Percentiles rank a stretch among this genome's conserved stretches.
Conservation (phyloP, 768 basidiomycete species). For the Pluteus cervinus region DNA sequence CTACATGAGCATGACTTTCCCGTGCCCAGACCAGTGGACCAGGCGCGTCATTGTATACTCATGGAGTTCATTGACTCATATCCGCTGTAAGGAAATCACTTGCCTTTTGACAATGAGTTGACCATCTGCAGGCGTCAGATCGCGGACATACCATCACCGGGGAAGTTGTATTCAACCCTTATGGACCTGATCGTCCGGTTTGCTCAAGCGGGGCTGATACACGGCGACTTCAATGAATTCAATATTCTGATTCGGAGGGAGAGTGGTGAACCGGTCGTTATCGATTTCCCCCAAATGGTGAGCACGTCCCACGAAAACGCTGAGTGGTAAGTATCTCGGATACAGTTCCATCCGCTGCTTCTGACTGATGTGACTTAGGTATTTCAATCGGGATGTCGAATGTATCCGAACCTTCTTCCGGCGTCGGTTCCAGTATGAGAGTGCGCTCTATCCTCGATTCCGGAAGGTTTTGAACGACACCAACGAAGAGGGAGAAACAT, state of each 20-base stretch:
- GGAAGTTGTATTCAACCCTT: constrained; percentile 81
- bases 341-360: constrained; percentile 7
- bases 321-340: constrained; percentile 63
- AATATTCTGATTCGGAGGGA: constrained; percentile 90
- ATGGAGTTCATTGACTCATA: constrained; percentile 97
- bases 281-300: constrained; percentile 99
- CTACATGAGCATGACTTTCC: constrained; percentile 90
- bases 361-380: constrained; percentile 47
- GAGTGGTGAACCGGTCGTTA: constrained; percentile 73
- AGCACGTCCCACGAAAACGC: constrained; percentile 95
- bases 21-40: constrained; percentile 90
- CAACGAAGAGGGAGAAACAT: constrained; percentile 41
- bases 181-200: constrained; percentile 98
- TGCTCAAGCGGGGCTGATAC: constrained; percentile 91
- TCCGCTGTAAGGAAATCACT: constrained; percentile 61
- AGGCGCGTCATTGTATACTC: constrained; percentile 89
- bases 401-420: constrained; percentile 93
- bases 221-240: constrained; percentile 99
- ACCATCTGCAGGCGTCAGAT: constrained; percentile 69
- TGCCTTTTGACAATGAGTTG: constrained; percentile 8
- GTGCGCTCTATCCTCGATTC: constrained; percentile 82
- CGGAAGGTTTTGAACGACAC: constrained; percentile 49
- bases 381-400: constrained; percentile 97
- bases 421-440: constrained; percentile 90
- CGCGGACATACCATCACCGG: constrained; percentile 75